A percentile compares a stretch with the other conserved stretches of the same genome.
Evolutionary conservation across 208 protist species (phyloP).

Genomic region (Acanthamoeba culbertsoni): DNA sequence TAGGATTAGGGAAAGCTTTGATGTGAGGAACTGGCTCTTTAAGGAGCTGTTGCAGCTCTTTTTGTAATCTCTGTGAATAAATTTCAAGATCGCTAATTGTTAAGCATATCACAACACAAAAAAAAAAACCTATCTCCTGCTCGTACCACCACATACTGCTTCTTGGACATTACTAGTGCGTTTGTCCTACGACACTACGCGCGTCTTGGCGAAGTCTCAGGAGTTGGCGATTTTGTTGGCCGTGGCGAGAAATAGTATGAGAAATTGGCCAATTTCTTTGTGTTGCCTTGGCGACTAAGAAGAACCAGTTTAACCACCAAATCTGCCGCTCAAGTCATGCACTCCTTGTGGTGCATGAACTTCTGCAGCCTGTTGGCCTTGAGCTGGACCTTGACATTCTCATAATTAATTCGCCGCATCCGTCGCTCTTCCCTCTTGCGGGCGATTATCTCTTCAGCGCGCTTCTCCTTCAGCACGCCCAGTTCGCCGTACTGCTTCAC

Average conservation of each 20-base stretch:
- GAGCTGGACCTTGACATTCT: slow-evolving; percentile 20
- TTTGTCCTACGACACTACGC: too few species aligned
- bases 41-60: slow-evolving; percentile 41
- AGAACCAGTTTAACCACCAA: too few species aligned
- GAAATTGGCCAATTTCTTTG: too few species aligned
- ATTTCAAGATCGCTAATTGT: not conserved
- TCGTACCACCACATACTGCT: not conserved
- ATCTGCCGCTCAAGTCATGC: slow-evolving; percentile 49
- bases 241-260: too few species aligned
- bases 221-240: too few species aligned
- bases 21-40: slow-evolving; percentile 55
- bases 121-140: not conserved
- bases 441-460: not conserved
- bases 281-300: too few species aligned
- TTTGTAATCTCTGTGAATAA: slow-evolving; percentile 11
- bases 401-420: not conserved
- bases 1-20: slow-evolving; percentile 18
- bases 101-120: not conserved
- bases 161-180: not conserved
- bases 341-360: slow-evolving; percentile 30
- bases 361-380: slow-evolving; percentile 21
- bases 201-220: too few species aligned
- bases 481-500: slow-evolving; percentile 50
- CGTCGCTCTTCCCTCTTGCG: not conserved
- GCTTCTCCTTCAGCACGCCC: slow-evolving; percentile 28